Conservation (phyloP, 2,329 filamentous ascomycete species). For the Claviceps purpurea region DNA sequence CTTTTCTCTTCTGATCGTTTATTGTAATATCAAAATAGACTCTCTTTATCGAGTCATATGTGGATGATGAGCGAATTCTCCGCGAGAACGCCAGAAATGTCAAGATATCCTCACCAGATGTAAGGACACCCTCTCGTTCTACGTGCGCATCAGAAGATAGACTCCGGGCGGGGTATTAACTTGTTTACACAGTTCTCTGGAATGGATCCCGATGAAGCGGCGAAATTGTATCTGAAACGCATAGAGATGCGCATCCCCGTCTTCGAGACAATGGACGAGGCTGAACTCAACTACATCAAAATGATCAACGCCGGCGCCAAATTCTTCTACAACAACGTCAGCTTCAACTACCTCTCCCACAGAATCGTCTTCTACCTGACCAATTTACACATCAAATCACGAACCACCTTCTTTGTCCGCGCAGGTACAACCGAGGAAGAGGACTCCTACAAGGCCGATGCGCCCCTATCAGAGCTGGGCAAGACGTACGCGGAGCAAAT, state of each 20-base stretch:
- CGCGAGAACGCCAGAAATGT: constrained; percentile 94
- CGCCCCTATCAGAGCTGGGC: constrained; percentile 68
- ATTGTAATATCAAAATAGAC: constrained; percentile 40
- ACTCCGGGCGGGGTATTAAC: not conserved
- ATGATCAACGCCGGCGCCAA: constrained; percentile 97
- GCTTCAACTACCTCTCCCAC: constrained; percentile 91
- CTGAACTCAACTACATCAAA: constrained; percentile 92
- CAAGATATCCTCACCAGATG: constrained; percentile 94
- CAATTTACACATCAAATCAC: constrained; percentile 91
- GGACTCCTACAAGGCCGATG: constrained; percentile 85
- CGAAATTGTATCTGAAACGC: constrained; percentile 77
- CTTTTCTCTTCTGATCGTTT: no score
- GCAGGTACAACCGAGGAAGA: constrained; percentile 78
- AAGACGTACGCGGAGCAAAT: constrained; percentile 71
- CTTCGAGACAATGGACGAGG: constrained; percentile 93
- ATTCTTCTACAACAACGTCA: constrained; percentile 92
- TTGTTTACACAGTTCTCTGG: constrained; percentile 53
- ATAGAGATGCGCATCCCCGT: constrained; percentile 89
- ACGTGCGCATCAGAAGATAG: not conserved
- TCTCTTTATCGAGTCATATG: constrained; percentile 90
- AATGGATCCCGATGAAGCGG: constrained; percentile 86
- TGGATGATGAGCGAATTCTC: constrained; percentile 84
- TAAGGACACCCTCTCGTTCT: constrained; percentile 29
- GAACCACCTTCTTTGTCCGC: constrained; percentile 85
- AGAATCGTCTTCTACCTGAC: constrained; percentile 97